Evolutionary conservation across 768 basidiomycete species (phyloP).

Genomic region (Coprinopsis marcescibilis): DNA sequence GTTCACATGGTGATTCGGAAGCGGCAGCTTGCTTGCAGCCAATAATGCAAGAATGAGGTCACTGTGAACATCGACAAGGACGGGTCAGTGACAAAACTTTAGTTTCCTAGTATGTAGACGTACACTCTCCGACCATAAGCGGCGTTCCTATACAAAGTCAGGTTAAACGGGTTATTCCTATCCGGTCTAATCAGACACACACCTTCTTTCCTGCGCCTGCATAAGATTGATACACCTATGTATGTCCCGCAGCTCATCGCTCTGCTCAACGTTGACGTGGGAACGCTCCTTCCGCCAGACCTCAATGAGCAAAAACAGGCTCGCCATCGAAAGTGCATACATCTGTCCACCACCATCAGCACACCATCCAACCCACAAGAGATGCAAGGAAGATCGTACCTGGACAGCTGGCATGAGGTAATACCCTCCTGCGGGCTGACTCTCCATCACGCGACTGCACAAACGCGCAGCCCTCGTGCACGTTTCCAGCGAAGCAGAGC

Average conservation of each 20-base stretch:
- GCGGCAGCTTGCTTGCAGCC: neutral
- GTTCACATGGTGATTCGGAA: neutral
- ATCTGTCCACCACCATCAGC: neutral
- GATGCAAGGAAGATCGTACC: neutral
- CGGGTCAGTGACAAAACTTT: neutral
- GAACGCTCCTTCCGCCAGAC: neutral
- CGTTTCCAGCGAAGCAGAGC: slow-evolving; percentile 1
- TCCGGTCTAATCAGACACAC: neutral
- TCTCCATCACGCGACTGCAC: neutral
- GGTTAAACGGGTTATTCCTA: no score
- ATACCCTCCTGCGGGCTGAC: neutral
- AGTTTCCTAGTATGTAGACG: neutral
- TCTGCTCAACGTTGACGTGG: neutral
- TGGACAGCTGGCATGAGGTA: neutral
- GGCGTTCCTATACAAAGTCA: neutral
- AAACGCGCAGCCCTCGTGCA: slow-evolving; percentile 3
- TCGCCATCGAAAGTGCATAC: neutral
- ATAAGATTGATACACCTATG: slow-evolving; percentile 1
- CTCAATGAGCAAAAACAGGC: neutral
- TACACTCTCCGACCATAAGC: slow-evolving; percentile 2
- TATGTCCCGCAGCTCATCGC: neutral
- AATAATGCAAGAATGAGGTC: slow-evolving; percentile 1
- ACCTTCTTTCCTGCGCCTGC: neutral
- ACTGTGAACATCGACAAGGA: neutral
- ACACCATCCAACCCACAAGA: neutral